phyloP scores from a whole-genome alignment of 2,329 filamentous ascomycete species.

The Juglanconis sp. region DNA sequence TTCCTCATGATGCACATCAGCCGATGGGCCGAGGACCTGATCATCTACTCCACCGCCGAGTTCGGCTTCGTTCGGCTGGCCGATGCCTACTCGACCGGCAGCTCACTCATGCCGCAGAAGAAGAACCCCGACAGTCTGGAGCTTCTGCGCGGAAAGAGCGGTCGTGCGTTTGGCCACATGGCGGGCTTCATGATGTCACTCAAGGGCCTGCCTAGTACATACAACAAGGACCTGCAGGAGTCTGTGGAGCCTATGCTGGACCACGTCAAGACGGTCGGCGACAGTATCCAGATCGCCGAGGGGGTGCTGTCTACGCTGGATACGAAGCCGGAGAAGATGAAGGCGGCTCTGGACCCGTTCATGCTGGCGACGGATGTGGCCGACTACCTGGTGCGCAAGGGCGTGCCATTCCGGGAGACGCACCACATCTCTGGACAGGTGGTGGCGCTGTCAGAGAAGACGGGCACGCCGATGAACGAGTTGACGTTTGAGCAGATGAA shows the following conservation, averaged over 20 bases:
- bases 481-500: conserved; percentile 65
- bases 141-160: conserved; percentile 61
- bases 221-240: conserved; percentile 68
- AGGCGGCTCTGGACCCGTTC: conserved; percentile 42
- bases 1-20: conserved; percentile 78
- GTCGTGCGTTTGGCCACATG: conserved; percentile 43
- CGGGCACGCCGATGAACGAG: conserved; percentile 65
- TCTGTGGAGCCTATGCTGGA: conserved; percentile 73
- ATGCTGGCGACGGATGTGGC: conserved; percentile 70
- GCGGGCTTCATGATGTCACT: conserved; percentile 63
- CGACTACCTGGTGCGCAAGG: conserved; percentile 62
- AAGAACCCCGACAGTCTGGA: conserved; percentile 74
- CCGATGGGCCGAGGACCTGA: conserved; percentile 80
- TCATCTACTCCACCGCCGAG: conserved; percentile 74
- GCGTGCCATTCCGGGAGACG: conserved; percentile 75
- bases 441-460: conserved; percentile 65
- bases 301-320: conserved; percentile 74
- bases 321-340: conserved; percentile 72
- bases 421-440: conserved; percentile 74
- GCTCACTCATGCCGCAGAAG: conserved; percentile 77
- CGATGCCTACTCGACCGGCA: conserved; percentile 77
- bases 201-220: conserved; percentile 76
- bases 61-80: conserved; percentile 74
- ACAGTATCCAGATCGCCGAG: conserved; percentile 74
- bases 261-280: conserved; percentile 68